phyloP scores from a whole-genome alignment of 2,329 filamentous ascomycete genomes.

The Pseudopyricularia cyperi region DNA sequence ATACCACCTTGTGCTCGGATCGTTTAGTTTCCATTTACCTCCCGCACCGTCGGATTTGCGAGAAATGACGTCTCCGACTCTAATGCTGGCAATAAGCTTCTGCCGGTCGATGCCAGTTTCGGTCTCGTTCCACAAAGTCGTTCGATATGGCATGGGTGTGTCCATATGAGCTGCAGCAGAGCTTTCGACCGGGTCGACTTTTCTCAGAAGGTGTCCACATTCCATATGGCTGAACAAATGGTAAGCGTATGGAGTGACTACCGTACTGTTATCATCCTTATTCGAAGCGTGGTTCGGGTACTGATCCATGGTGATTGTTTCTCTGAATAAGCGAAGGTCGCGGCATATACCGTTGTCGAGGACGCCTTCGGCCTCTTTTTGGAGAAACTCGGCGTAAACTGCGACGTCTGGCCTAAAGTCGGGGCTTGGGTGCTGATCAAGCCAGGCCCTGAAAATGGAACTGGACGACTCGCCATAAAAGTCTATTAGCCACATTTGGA shows the following conservation, averaged over 20 bases:
- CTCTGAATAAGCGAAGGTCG: slow-evolving; percentile 36
- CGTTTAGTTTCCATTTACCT: slow-evolving; percentile 42
- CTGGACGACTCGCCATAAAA: slow-evolving; percentile 25
- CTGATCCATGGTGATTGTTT: slow-evolving; percentile 25
- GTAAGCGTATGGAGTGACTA: slow-evolving; percentile 59
- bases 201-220: slow-evolving; percentile 39
- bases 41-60: slow-evolving; percentile 12
- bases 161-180: neutral
- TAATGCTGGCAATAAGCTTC: neutral
- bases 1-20: slow-evolving; percentile 44
- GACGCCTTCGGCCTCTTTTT: slow-evolving; percentile 47
- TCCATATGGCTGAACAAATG: slow-evolving; percentile 50
- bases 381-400: slow-evolving; percentile 49
- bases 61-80: slow-evolving; percentile 33
- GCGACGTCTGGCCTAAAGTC: slow-evolving; percentile 54
- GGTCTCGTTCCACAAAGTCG: neutral
- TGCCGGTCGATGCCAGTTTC: neutral
- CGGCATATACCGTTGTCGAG: slow-evolving; percentile 11
- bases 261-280: slow-evolving; percentile 25
- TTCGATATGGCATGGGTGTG: neutral
- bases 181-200: slow-evolving; percentile 6
- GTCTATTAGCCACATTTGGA: slow-evolving; percentile 40
- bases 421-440: slow-evolving; percentile 23
- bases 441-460: slow-evolving; percentile 39
- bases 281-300: slow-evolving; percentile 13